Conservation (phyloP, 129 eudicot genomes). For the Rutidosis leptorrhynchoides region DNA sequence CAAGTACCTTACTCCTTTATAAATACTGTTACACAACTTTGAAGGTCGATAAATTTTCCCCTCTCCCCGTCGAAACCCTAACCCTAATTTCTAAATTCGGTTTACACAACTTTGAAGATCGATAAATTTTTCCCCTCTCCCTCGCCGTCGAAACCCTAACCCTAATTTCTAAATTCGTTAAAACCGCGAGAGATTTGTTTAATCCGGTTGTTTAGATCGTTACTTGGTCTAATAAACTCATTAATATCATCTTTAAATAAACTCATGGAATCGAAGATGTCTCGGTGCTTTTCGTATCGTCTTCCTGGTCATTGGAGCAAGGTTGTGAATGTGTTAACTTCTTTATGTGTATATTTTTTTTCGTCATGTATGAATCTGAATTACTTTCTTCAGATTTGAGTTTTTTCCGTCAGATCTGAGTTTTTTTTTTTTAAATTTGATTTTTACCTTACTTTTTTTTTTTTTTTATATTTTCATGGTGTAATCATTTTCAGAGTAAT, state of each 20-base stretch:
- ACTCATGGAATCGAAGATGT: constrained; percentile 20
- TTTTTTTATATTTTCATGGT: too few relatives aligned
- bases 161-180: constrained; percentile 18
- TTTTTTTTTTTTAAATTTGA: too few relatives aligned
- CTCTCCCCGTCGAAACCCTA: constrained; percentile 29
- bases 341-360: too few relatives aligned
- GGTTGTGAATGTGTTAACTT: too few relatives aligned
- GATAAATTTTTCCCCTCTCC: background rate
- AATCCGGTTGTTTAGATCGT: constrained; percentile 19
- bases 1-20: too few relatives aligned
- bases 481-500: too few relatives aligned
- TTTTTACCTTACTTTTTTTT: too few relatives aligned
- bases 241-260: background rate
- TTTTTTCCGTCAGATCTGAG: too few relatives aligned
- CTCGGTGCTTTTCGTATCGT: constrained; percentile 63
- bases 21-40: constrained; percentile 7
- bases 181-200: background rate
- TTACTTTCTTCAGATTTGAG: too few relatives aligned
- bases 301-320: constrained; percentile 43
- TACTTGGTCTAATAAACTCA: constrained; percentile 7
- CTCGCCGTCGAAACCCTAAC: constrained; percentile 36
- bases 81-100: constrained; percentile 23
- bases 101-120: background rate
- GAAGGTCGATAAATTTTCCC: background rate
- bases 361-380: too few relatives aligned